Evolutionary conservation across 805 yeast genomes (phyloP), one percentile per base, ranked within the genome.

Genomic region (Candida orba): DNA sequence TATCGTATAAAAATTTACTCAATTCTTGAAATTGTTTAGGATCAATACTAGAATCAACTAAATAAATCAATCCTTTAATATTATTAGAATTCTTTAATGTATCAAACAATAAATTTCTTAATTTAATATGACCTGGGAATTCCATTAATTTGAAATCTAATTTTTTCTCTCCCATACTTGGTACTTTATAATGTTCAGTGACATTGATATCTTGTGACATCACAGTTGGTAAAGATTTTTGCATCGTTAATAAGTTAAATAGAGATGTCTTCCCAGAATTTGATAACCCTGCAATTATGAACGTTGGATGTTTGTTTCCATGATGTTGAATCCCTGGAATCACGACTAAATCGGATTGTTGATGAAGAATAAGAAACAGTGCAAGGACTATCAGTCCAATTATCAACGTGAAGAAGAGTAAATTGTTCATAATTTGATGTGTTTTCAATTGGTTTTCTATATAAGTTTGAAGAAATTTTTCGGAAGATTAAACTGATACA

Each of bases 41-140:
- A 42, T 76, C 72, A 35, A 72, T 65, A 8, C 88, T 76, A 1
- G 95, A 74, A 62, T 91, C 98, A n/a, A 90, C 68, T 47, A 91
- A 70, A 50, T 76, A 88, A 1, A 90, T 64, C 6, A 88, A 65
- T 6, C 96, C 96, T 50, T 73, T 75, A 41, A 84, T 60, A 15
- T 75, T 64, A 17, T 61, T 45, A 18, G 74, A 65, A 15, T 51
- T 63, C 44, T 68, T 66, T 37, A 79, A 66, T 44, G 75, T 73
- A 42, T 74, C 72, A 46, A 68, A 51, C 30, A 79, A 67, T 40
- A 81, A 65, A 45, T 77, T 75, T 42, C 75, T 76, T 52, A 90
- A 76, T 62, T 87, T 88, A 43, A 75, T 66, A 64, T 84, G 89
- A n/a, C 97, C 96, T 2, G 99, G 99, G 49, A 79, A 79, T 56